Evolutionary conservation across 208 protist species (phyloP), one percentile per base, ranked within the genome.

Genomic region (Spongospora subterranea): DNA sequence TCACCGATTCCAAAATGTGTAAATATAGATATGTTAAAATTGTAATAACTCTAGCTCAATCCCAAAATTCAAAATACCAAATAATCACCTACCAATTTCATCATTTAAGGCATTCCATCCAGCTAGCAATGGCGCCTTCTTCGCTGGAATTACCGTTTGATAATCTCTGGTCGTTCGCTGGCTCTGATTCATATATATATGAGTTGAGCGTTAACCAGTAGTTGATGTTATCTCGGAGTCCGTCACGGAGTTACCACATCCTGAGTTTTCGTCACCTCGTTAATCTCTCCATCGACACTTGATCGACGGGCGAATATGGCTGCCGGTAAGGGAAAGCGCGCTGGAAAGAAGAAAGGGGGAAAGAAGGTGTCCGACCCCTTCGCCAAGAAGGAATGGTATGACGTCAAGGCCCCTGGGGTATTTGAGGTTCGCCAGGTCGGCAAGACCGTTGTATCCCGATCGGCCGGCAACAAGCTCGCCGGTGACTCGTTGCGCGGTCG

Each of bases 301-400:
- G 50, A 29, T 60, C 24, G 50, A 60, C 24, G 6, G 11, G 71
- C 17, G n/a, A 90, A 0, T 46, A 98, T 98, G 97, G 96, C 97
- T 91, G 94, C 97, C 93, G 97, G 96, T 54, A 98, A 98, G 96
- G 98, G 97, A 94, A 98, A 98, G 96, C 96, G 96, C 93, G 94
- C 97, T 89, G 96, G 95, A 93, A 98, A 98, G 96, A 96, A 97
- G 89, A 98, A 98, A 96, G 96, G 96, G 77, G 96, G 96, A 93
- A 96, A 96, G 94, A 94, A 95, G 6, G 97, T 97, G 94, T 94
- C 94, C 88, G 98, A 99, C 92, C 95, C 98, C 91, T 99, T 99
- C 97, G 93, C 97, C 91, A 96, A 96, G 93, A 99, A 99, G 96
- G 98, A 99, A 93, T 99, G 99, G 99, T 99, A 99, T 94, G 96